A percentile compares a stretch with the other conserved stretches of the same genome.
phyloP scores from a whole-genome alignment of 2,329 filamentous ascomycete genomes.

The Saccharata proteae region DNA sequence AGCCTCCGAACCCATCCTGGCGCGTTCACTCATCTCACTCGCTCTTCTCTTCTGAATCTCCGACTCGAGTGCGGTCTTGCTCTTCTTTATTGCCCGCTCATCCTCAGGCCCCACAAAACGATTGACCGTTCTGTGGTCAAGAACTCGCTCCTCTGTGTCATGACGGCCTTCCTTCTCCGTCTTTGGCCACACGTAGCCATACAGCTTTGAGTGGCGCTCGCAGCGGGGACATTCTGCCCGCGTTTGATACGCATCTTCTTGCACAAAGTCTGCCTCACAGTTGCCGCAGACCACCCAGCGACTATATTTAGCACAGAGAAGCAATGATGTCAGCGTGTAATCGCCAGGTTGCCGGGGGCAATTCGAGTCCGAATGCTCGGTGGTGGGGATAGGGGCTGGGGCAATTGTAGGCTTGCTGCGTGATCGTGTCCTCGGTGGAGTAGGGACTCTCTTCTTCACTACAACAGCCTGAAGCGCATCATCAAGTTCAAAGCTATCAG shows the following conservation, averaged over 20 bases:
- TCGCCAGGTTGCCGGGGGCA: conserved; percentile 30
- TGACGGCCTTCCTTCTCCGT: conserved; percentile 66
- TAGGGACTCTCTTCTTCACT: conserved; percentile 18
- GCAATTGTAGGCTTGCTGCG: conserved; percentile 15
- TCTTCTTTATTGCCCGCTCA: conserved; percentile 22
- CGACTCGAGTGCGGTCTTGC: conserved; percentile 10
- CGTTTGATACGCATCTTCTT: conserved; percentile 78
- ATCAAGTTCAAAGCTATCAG: conserved; percentile 26
- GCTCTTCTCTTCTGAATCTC: conserved; percentile 3
- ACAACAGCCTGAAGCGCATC: conserved; percentile 23
- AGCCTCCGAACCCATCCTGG: conserved; percentile 3
- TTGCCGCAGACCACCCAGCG: conserved; percentile 81
- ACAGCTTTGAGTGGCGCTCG: conserved; percentile 89
- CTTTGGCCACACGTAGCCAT: conserved; percentile 93
- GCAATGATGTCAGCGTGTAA: conserved; percentile 67
- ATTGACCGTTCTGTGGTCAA: conserved; percentile 80
- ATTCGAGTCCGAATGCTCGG: conserved; percentile 17
- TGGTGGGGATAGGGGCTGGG: conserved; percentile 16
- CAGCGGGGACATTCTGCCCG: conserved; percentile 79
- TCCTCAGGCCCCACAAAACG: conserved; percentile 68
- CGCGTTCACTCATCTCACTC: conserved; percentile 5
- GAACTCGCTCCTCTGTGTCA: conserved; percentile 56
- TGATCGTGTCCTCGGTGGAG: conserved; percentile 23
- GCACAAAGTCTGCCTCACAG: conserved; percentile 73
- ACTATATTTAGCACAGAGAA: conserved; percentile 66